These are phyloP conservation scores for Ceratonia siliqua DNA, from an alignment of 306 rosid genomes.

Conservation along the genomic window DNA sequence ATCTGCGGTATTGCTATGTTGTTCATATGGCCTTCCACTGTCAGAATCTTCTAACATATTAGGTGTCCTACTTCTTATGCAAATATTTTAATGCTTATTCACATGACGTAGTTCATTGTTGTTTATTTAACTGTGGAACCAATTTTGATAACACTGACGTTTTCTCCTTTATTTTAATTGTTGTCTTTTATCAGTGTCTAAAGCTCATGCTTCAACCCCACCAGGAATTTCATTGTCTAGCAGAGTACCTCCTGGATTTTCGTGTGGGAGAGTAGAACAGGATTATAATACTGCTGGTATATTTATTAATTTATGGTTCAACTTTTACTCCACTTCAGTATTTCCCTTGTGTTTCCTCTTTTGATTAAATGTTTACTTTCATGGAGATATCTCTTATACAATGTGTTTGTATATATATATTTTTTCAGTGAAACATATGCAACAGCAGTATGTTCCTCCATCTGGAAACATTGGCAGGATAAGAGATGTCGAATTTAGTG, in stretches of 20 bases:
- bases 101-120: background rate
- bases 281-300: slow-evolving; percentile 42
- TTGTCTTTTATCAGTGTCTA: slow-evolving; percentile 33
- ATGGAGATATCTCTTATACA: background rate
- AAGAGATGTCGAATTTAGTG: slow-evolving; percentile 29
- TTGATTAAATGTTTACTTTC: slow-evolving; percentile 17
- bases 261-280: slow-evolving; percentile 37
- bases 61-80: background rate
- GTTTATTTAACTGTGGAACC: background rate
- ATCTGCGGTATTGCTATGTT: background rate
- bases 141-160: slow-evolving; percentile 25
- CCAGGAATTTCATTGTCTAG: slow-evolving; percentile 49
- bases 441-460: slow-evolving; percentile 36
- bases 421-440: slow-evolving; percentile 40
- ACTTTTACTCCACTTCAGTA: background rate
- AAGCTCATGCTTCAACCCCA: slow-evolving; percentile 43
- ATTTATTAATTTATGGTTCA: slow-evolving; percentile 18
- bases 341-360: background rate
- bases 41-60: background rate
- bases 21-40: slow-evolving; percentile 3
- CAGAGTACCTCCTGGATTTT: slow-evolving; percentile 57
- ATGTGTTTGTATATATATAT: background rate
- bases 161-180: slow-evolving; percentile 24
- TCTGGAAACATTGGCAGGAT: slow-evolving; percentile 37
- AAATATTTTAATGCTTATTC: slow-evolving; percentile 3